These are phyloP conservation scores for Hypoxylon intermedium DNA, from an alignment of 495 filamentous ascomycete genomes.

Conservation along the genomic window DNA sequence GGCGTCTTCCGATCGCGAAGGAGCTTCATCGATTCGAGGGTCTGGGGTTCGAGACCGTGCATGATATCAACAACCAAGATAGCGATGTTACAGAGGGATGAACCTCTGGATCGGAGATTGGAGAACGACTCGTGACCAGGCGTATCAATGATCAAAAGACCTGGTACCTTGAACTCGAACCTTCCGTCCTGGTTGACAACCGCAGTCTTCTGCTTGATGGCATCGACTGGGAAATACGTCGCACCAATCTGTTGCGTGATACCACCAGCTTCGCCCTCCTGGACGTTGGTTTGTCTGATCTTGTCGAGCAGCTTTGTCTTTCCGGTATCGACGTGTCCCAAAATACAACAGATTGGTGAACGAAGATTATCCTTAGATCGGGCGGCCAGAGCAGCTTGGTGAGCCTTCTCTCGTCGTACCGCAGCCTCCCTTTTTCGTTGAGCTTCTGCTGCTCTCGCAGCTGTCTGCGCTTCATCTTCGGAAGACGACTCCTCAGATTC, in stretches of 20 bases:
- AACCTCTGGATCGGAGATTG: constrained; percentile 93
- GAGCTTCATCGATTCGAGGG: constrained; percentile 93
- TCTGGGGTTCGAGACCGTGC: constrained; percentile 99
- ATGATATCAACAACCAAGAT: constrained; percentile 99
- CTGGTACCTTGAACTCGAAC: constrained; percentile 98
- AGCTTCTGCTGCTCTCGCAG: constrained; percentile 70
- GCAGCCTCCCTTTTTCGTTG: constrained; percentile 86
- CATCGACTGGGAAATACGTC: constrained; percentile 98
- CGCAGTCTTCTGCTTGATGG: constrained; percentile 85
- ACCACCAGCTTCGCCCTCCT: constrained; percentile 99
- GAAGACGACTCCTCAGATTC: constrained; percentile 62
- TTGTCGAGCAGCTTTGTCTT: constrained; percentile 99
- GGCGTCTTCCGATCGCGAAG: constrained; percentile 94
- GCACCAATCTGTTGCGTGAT: constrained; percentile 99
- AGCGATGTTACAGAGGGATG: constrained; percentile 98
- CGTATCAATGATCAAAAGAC: constrained; percentile 96
- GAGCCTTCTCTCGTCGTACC: constrained; percentile 84
- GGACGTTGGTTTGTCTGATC: constrained; percentile 97
- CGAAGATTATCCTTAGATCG: constrained; percentile 93
- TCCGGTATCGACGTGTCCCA: constrained; percentile 99
- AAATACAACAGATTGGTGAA: constrained; percentile 98
- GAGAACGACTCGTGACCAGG: constrained; percentile 99
- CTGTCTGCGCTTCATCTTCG: constrained; percentile 74
- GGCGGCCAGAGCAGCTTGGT: constrained; percentile 90
- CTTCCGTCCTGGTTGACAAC: constrained; percentile 89